Percentiles rank a stretch among this genome's conserved stretches.
phyloP scores from a whole-genome alignment of 169 alveolate species.

The Eimeria praecox region DNA sequence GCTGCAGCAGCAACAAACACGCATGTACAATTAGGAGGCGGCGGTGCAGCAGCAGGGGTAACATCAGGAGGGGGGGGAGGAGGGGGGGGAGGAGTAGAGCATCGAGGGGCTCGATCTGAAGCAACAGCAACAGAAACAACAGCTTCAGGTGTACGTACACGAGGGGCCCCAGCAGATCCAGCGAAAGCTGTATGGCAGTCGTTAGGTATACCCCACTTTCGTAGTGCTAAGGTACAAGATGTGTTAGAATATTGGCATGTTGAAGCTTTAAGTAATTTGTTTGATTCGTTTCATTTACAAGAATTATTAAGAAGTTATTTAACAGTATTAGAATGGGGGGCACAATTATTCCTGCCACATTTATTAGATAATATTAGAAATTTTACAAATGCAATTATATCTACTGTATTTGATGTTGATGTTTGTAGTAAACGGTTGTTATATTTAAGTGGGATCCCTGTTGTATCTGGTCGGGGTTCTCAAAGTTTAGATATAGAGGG shows the following conservation, averaged over 20 bases:
- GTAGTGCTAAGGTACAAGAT: conserved; percentile 29
- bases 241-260: conserved; percentile 41
- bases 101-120: too few species aligned
- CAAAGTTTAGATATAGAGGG: not conserved
- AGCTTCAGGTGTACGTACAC: too few species aligned
- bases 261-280: not conserved
- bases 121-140: too few species aligned
- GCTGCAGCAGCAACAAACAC: not conserved
- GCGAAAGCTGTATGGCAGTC: conserved; percentile 31
- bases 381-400: not conserved
- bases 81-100: not conserved
- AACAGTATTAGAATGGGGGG: not conserved
- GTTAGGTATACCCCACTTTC: not conserved
- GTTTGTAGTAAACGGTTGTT: conserved; percentile 26
- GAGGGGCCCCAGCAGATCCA: not conserved
- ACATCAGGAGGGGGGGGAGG: not conserved
- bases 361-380: not conserved
- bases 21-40: not conserved
- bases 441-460: not conserved
- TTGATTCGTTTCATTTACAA: not conserved
- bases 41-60: not conserved
- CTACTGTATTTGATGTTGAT: not conserved
- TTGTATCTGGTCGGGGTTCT: not conserved
- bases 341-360: not conserved
- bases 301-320: conserved; percentile 1